Conservation (phyloP, 164 flowering plant species). For the Malania oleifera region DNA sequence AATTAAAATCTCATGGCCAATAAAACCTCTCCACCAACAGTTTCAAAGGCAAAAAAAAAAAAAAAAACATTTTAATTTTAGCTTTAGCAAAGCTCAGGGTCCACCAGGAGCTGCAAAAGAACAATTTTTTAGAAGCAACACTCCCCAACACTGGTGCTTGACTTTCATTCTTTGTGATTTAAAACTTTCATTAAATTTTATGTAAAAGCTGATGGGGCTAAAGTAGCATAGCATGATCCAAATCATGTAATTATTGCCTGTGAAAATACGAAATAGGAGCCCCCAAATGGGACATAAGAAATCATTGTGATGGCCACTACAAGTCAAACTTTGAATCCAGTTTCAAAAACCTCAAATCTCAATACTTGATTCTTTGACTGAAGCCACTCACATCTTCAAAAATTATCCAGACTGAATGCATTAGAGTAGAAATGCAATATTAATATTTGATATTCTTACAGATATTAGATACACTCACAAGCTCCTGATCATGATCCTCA, state of each 20-base stretch:
- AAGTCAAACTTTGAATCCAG: background rate
- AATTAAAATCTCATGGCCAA: too few relatives aligned
- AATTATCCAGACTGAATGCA: too few relatives aligned
- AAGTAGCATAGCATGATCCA: background rate
- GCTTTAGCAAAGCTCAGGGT: too few relatives aligned
- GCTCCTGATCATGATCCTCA: slow-evolving; percentile 22
- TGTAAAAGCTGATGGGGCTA: background rate
- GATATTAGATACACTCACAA: slow-evolving; percentile 24
- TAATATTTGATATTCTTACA: too few relatives aligned
- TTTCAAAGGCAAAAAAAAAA: slow-evolving; percentile 7
- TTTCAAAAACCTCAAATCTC: background rate
- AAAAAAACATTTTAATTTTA: background rate
- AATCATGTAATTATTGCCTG: background rate
- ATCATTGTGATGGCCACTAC: background rate
- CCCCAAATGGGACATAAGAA: background rate
- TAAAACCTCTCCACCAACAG: too few relatives aligned
- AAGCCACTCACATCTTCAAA: too few relatives aligned
- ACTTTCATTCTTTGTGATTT: background rate
- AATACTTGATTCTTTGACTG: too few relatives aligned
- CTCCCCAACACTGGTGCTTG: slow-evolving; percentile 1
- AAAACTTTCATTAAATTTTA: background rate
- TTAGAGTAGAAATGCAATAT: too few relatives aligned
- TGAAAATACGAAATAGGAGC: background rate
- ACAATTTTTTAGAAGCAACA: background rate
- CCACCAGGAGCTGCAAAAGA: background rate